Conservation (phyloP, 495 filamentous ascomycete species). For the Astrocystis sublimbata region DNA sequence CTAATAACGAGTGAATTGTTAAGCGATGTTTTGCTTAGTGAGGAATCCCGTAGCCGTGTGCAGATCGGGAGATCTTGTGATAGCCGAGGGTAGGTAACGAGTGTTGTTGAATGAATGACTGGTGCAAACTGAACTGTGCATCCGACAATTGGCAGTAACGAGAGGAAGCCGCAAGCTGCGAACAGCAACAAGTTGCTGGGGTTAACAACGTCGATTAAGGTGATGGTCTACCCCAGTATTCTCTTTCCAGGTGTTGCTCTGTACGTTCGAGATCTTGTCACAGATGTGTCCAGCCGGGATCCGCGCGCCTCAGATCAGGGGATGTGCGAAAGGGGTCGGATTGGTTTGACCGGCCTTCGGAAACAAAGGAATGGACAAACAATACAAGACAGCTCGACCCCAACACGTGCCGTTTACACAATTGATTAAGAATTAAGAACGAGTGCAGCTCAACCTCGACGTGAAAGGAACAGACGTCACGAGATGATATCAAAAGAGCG, state of each 20-base stretch:
- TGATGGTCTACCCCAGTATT: background rate
- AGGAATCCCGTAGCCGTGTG: background rate
- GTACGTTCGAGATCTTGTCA: conserved; percentile 14
- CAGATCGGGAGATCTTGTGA: background rate
- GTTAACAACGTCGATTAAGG: background rate
- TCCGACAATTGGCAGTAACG: conserved; percentile 4
- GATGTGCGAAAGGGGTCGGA: conserved; percentile 17
- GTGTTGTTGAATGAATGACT: background rate
- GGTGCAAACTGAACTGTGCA: background rate
- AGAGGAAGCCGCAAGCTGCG: conserved; percentile 11
- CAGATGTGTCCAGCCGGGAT: conserved; percentile 31
- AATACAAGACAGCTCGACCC: too few species aligned
- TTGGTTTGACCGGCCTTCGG: conserved; percentile 24
- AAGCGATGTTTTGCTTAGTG: background rate
- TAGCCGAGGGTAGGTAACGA: conserved; percentile 3
- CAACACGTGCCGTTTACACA: background rate
- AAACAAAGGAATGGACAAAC: conserved; percentile 25
- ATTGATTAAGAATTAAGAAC: background rate
- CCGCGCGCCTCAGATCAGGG: conserved; percentile 33
- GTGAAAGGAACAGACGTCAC: background rate
- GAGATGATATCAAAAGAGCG: conserved; percentile 15
- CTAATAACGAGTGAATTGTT: background rate
- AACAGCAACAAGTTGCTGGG: too few species aligned
- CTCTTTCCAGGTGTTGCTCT: conserved; percentile 1
- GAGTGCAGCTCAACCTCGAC: background rate